Conservation (phyloP, 257 asterid species). For the Gentiana macrophylla region DNA sequence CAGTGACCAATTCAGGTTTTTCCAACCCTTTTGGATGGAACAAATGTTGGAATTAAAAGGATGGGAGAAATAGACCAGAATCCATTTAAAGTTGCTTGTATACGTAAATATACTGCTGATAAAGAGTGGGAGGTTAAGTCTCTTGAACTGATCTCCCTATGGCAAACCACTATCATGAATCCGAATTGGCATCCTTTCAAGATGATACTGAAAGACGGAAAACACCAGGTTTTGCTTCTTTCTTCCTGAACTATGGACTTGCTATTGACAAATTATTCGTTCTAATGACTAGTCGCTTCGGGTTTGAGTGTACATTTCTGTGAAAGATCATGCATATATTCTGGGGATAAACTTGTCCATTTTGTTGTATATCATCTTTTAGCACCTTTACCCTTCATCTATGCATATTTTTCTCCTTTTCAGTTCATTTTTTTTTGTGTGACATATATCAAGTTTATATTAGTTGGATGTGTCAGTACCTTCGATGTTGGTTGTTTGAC, state of each 20-base stretch:
- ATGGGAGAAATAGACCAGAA: conserved; percentile 9
- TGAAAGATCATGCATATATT: too few relatives aligned
- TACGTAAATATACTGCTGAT: not conserved
- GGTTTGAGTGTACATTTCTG: too few relatives aligned
- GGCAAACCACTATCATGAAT: conserved; percentile 6
- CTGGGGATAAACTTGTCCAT: too few relatives aligned
- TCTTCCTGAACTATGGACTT: not conserved
- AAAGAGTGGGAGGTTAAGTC: conserved; percentile 5
- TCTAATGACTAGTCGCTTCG: too few relatives aligned
- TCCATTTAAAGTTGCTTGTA: conserved; percentile 10
- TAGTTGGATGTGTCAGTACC: too few relatives aligned
- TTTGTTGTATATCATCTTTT: too few relatives aligned
- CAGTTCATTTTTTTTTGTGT: too few relatives aligned
- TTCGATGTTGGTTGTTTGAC: too few relatives aligned
- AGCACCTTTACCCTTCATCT: too few relatives aligned
- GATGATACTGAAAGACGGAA: conserved; percentile 8
- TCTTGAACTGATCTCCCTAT: conserved; percentile 1
- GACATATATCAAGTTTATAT: too few relatives aligned
- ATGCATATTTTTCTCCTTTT: too few relatives aligned
- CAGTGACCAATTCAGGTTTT: conserved; percentile 1
- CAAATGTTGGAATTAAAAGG: conserved; percentile 8
- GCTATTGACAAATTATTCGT: not conserved
- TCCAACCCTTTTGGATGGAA: conserved; percentile 5
- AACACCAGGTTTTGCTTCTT: conserved; percentile 4
- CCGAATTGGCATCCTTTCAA: conserved; percentile 12